These are phyloP conservation scores for Amylostereum areolatum DNA, from an alignment of 1,284 basidiomycete genomes.

Conservation along the genomic window DNA sequence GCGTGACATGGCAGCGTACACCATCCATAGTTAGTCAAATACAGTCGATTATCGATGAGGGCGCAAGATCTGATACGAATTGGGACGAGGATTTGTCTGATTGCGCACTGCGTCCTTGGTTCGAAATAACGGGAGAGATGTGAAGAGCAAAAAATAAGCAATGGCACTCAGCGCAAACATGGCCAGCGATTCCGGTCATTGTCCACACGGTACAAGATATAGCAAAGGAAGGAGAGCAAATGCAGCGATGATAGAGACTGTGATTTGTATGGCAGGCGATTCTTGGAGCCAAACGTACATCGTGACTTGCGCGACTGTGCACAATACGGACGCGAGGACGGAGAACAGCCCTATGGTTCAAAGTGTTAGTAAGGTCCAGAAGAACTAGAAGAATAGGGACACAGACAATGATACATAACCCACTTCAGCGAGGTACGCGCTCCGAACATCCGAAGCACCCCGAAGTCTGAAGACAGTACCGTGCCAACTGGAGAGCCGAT, in stretches of 20 bases:
- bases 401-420: conserved; percentile 13
- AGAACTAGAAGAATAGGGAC: not conserved
- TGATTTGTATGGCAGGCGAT: conserved; percentile 5
- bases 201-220: conserved; percentile 3
- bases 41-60: too few relatives aligned
- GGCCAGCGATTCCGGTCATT: too few relatives aligned
- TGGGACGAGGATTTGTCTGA: too few relatives aligned
- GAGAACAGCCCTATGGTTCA: conserved; percentile 7
- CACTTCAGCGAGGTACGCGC: conserved; percentile 9
- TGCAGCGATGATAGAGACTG: conserved; percentile 3
- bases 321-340: conserved; percentile 1
- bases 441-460: conserved; percentile 9
- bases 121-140: too few relatives aligned
- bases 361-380: not conserved
- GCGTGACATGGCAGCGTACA: too few relatives aligned
- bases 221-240: conserved; percentile 7
- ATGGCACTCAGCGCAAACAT: too few relatives aligned
- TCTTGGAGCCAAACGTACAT: conserved; percentile 9
- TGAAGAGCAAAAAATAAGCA: too few relatives aligned
- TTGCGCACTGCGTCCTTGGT: too few relatives aligned
- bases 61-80: too few relatives aligned
- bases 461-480: too few relatives aligned
- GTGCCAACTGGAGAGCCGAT: too few relatives aligned
- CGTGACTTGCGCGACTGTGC: conserved; percentile 2
- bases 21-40: too few relatives aligned